Evolutionary conservation across 2,329 filamentous ascomycete genomes (phyloP).

Genomic region (Fusarium nematophilum): DNA sequence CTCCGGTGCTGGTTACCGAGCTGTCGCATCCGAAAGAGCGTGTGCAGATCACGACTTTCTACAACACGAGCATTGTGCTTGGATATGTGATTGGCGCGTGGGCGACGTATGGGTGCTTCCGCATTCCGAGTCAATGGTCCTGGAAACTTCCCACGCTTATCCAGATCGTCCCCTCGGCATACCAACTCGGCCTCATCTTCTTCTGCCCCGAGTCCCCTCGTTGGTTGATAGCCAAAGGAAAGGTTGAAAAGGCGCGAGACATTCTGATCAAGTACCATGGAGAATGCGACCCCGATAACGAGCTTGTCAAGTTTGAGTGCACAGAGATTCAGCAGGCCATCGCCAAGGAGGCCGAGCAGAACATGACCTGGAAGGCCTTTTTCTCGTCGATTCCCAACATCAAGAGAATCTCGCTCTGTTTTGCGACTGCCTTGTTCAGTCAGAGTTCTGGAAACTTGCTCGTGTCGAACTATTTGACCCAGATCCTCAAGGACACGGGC

Average conservation of each 20-base stretch:
- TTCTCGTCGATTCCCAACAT: slow-evolving; percentile 53
- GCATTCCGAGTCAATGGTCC: slow-evolving; percentile 31
- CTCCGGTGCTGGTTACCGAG: slow-evolving; percentile 57
- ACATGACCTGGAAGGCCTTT: slow-evolving; percentile 57
- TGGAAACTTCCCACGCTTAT: slow-evolving; percentile 58
- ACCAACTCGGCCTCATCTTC: slow-evolving; percentile 57
- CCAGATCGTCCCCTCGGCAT: slow-evolving; percentile 58
- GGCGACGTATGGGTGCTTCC: slow-evolving; percentile 41
- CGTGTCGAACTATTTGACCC: slow-evolving; percentile 56
- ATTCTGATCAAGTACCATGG: slow-evolving; percentile 65
- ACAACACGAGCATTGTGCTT: slow-evolving; percentile 37
- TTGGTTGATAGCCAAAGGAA: slow-evolving; percentile 65
- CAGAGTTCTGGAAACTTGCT: slow-evolving; percentile 56
- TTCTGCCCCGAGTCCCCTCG: slow-evolving; percentile 71
- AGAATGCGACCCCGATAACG: slow-evolving; percentile 56
- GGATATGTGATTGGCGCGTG: slow-evolving; percentile 38
- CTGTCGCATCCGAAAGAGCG: slow-evolving; percentile 53
- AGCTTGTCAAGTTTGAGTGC: slow-evolving; percentile 60
- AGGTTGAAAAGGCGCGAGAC: slow-evolving; percentile 59
- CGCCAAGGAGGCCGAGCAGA: slow-evolving; percentile 55
- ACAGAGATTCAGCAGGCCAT: slow-evolving; percentile 63
- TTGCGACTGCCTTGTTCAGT: slow-evolving; percentile 53
- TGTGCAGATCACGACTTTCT: slow-evolving; percentile 36
- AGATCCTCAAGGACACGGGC: slow-evolving; percentile 54
- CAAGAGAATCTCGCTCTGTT: slow-evolving; percentile 54